Base-by-base conservation (phyloP, 208 protist species). In the Leishmania gerbilli region DNA sequence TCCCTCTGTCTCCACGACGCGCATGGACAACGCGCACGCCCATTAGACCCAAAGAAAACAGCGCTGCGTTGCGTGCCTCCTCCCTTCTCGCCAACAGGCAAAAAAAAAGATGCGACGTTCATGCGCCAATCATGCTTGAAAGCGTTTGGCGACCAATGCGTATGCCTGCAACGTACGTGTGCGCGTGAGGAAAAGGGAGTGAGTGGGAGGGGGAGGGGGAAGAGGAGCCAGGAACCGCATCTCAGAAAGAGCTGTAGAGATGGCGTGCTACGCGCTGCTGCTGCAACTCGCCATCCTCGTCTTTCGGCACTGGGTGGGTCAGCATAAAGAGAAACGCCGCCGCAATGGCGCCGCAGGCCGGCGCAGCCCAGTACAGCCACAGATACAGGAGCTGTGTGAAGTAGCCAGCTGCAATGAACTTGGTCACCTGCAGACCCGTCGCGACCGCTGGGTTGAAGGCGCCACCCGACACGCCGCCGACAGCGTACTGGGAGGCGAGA, bases 311-410 rank as follows among this genome's bases (percentile, higher is more conserved):
- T 1, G 91, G 93, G 79, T 96, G 89, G 49, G 91, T 95, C 82
- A 96, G 83, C 80, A 91, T 90, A 79, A 95, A 96, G 8, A 95
- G 79, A 34, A 96, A 83, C 31, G 93, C 84, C 40, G 91, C 93
- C 19, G 55, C 84, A 4, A 96, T 75, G 0, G 93, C 91, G 3
- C 93, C 93, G 37, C 74, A 76, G n/a, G 89, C 90, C 11, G 93
- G 93, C 0, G 91, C 93, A 0, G 89, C 89, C 91, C 91, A 96
- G 85, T 96, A 96, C 58, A 96, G 75, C 91, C 93, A 96, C 80
- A 96, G 45, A 78, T 95, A 88, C 90, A 95, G 90, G 47, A 96
- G 84, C 62, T 91, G 91, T 71, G 89, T 91, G 40, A 85, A 88
- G 76, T 95, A 93, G 55, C 91, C 92, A 9, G 87, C 91, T 0